These are phyloP conservation scores for Colletotrichum sp. DNA, from an alignment of 2,329 filamentous ascomycete species.

Conservation along the genomic window DNA sequence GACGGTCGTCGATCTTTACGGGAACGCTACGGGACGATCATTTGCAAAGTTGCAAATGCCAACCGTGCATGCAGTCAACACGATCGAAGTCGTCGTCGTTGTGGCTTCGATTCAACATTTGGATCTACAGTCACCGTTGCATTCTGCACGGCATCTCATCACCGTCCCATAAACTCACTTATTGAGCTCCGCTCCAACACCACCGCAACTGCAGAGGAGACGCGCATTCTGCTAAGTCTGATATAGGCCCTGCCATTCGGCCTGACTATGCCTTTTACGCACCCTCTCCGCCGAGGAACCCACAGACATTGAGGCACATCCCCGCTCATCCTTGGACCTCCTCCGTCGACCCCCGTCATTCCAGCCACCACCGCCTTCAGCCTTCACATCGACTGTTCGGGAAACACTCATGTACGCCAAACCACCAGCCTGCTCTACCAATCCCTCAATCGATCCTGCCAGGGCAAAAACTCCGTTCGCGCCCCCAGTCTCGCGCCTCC, in stretches of 20 bases:
- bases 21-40: background rate
- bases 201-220: background rate
- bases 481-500: background rate
- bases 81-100: background rate
- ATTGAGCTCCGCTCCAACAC: conserved; percentile 1
- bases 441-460: background rate
- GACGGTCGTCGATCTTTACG: conserved; percentile 1
- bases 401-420: background rate
- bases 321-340: background rate
- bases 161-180: conserved; percentile 2
- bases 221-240: background rate
- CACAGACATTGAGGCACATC: background rate
- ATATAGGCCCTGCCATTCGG: background rate
- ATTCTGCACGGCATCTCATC: background rate
- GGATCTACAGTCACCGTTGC: background rate
- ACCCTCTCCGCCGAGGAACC: background rate
- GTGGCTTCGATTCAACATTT: background rate
- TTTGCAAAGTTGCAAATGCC: background rate
- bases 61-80: background rate
- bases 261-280: background rate
- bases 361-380: background rate
- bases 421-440: background rate
- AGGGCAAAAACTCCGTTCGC: conserved; percentile 5
- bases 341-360: conserved; percentile 3
- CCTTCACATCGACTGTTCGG: background rate